phyloP scores from a whole-genome alignment of 2,329 filamentous ascomycete genomes.

The Grosmannia clavigera region DNA sequence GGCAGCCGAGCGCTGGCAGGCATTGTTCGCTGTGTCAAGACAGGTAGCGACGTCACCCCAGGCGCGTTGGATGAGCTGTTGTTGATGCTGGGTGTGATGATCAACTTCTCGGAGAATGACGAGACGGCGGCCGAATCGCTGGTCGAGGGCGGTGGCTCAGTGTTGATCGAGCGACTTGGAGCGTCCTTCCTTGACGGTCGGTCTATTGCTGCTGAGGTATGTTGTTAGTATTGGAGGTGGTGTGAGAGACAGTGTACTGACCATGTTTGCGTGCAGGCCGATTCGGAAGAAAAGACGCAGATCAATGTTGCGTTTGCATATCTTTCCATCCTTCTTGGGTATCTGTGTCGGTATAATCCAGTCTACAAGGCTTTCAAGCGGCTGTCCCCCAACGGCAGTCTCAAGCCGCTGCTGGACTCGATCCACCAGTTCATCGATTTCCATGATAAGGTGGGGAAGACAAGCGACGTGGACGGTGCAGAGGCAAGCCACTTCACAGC shows the following conservation, averaged over 20 bases:
- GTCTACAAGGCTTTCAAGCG: constrained; percentile 30
- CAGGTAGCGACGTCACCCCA: constrained; percentile 33
- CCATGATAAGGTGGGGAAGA: constrained; percentile 35
- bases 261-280: constrained; percentile 34
- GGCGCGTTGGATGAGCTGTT: constrained; percentile 57
- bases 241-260: not conserved
- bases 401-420: constrained; percentile 34
- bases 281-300: constrained; percentile 61
- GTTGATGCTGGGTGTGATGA: constrained; percentile 67
- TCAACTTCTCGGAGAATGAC: constrained; percentile 78
- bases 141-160: constrained; percentile 23
- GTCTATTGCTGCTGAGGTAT: constrained; percentile 55
- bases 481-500: constrained; percentile 21
- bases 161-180: constrained; percentile 39
- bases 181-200: constrained; percentile 56
- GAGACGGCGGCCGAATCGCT: constrained; percentile 41
- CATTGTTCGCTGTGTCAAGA: constrained; percentile 32
- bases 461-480: constrained; percentile 20
- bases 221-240: constrained; percentile 15
- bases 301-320: constrained; percentile 80
- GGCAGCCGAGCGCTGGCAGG: constrained; percentile 39
- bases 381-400: constrained; percentile 29
- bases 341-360: constrained; percentile 50
- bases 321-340: constrained; percentile 71
- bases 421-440: constrained; percentile 43